phyloP scores from a whole-genome alignment of 495 filamentous ascomycete genomes.

The Letharia lupina region DNA sequence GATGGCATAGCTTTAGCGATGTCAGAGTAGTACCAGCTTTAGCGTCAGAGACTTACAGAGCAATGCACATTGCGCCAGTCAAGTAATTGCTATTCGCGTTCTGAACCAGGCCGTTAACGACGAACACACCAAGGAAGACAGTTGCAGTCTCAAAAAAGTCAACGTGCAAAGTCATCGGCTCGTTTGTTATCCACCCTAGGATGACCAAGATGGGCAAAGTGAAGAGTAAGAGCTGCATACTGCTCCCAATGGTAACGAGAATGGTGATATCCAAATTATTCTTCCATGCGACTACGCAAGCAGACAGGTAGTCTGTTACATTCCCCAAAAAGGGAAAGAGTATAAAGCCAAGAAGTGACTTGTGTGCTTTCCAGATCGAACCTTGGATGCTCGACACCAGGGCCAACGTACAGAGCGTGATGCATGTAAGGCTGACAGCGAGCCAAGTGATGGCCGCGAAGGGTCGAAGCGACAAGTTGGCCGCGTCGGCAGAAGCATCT shows the following conservation, averaged over 20 bases:
- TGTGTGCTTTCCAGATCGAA: constrained; percentile 23
- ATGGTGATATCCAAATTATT: constrained; percentile 30
- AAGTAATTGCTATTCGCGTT: constrained; percentile 58
- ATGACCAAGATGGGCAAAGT: constrained; percentile 38
- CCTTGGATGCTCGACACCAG: constrained; percentile 30
- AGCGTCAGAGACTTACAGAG: constrained; percentile 24
- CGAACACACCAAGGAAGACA: constrained; percentile 31
- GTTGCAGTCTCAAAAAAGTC: constrained; percentile 33
- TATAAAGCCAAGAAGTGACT: constrained; percentile 30
- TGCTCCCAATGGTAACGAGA: constrained; percentile 26
- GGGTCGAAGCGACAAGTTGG: constrained; percentile 33
- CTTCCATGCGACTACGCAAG: constrained; percentile 24
- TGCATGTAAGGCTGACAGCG: constrained; percentile 25
- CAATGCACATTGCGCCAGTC: not conserved
- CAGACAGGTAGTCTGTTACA: constrained; percentile 23
- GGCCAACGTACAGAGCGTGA: constrained; percentile 30
- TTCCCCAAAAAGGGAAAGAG: constrained; percentile 30
- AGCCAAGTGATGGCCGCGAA: constrained; percentile 33
- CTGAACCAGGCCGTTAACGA: constrained; percentile 38
- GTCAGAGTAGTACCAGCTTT: not conserved
- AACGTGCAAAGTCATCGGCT: constrained; percentile 35
- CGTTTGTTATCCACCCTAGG: constrained; percentile 33
- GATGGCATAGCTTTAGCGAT: constrained; percentile 9
- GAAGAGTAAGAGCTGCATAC: constrained; percentile 33
- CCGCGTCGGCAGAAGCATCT: not conserved